Conservation (phyloP, 1,284 basidiomycete species). For the Apiotrichum veenhuisii region DNA sequence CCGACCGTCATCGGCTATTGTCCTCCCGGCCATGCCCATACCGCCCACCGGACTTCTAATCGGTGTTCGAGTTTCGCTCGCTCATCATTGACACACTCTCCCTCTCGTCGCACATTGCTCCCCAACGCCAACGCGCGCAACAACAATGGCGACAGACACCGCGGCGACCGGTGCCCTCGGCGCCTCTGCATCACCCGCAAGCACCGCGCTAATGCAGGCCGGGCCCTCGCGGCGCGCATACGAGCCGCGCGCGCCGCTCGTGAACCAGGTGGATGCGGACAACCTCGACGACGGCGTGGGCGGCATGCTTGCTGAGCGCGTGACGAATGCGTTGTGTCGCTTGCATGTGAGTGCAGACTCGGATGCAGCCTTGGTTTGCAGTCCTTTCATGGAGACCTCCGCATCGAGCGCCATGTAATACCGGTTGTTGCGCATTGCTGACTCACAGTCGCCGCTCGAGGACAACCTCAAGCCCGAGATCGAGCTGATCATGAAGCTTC, state of each 20-base stretch:
- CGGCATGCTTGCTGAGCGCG: constrained; percentile 75
- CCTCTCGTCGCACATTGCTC: too few species aligned
- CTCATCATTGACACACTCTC: too few species aligned
- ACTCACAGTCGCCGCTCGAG: constrained; percentile 58
- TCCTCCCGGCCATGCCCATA: background rate
- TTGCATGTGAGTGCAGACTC: constrained; percentile 58
- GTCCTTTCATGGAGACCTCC: too few species aligned
- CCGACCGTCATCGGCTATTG: constrained; percentile 2
- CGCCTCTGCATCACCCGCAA: background rate
- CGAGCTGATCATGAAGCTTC: constrained; percentile 66
- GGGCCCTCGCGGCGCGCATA: constrained; percentile 7
- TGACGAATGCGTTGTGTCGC: constrained; percentile 67
- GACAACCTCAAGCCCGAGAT: constrained; percentile 71
- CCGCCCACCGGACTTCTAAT: too few species aligned
- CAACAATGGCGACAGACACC: background rate
- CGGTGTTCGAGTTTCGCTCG: too few species aligned
- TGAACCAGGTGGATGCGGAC: constrained; percentile 89
- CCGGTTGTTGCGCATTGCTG: too few species aligned
- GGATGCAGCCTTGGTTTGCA: too few species aligned
- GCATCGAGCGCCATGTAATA: background rate
- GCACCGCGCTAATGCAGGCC: background rate
- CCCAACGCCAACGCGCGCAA: background rate
- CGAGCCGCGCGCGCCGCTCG: constrained; percentile 60
- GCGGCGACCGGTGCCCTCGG: background rate
- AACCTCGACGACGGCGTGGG: constrained; percentile 87